Percentiles rank a stretch among this genome's conserved stretches.
Conservation (phyloP, 2,329 filamentous ascomycete species). For the Botrytis paeoniae region DNA sequence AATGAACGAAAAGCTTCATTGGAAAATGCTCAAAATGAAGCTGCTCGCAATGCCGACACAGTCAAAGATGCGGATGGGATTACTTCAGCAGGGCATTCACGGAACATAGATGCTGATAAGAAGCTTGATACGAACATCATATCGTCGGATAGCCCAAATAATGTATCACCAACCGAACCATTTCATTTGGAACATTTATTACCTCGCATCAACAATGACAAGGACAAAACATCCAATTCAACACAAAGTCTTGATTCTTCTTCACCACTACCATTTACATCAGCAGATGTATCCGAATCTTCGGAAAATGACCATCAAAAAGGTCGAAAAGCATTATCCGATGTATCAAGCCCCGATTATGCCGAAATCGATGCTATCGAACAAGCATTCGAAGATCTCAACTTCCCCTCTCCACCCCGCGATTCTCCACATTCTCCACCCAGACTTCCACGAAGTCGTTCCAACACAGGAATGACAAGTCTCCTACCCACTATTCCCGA, state of each 20-base stretch:
- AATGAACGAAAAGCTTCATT: conserved; percentile 26
- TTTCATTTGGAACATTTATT: conserved; percentile 50
- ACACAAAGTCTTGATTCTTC: background rate
- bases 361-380: conserved; percentile 12
- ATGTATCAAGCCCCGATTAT: background rate
- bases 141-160: conserved; percentile 33
- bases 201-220: conserved; percentile 42
- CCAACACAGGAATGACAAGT: conserved; percentile 24
- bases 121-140: background rate
- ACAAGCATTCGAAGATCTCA: conserved; percentile 30
- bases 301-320: background rate
- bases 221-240: conserved; percentile 28
- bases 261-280: conserved; percentile 1
- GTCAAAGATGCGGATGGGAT: background rate
- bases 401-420: conserved; percentile 38
- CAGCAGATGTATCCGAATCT: background rate
- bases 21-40: conserved; percentile 24
- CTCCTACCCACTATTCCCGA: conserved; percentile 46
- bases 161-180: conserved; percentile 46
- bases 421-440: conserved; percentile 33
- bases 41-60: background rate
- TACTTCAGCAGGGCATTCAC: background rate
- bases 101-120: background rate
- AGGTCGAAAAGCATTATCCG: background rate
- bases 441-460: conserved; percentile 35